Evolutionary conservation across 768 basidiomycete genomes (phyloP), one percentile per base, ranked within the genome.

Genomic region (Tulasnella sp.): DNA sequence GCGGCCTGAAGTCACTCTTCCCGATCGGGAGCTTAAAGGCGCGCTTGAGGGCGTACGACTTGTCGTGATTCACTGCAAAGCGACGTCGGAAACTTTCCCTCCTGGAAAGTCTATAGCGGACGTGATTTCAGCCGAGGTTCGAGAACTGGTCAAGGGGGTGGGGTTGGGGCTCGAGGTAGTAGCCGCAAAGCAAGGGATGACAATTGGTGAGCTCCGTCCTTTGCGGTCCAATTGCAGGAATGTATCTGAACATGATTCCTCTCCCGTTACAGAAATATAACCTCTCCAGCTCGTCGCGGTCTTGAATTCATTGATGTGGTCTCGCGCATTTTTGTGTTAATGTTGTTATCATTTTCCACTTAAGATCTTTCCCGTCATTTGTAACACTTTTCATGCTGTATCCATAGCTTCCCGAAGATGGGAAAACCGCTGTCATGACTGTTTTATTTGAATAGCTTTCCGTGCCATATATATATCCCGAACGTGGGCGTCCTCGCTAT

Each of bases 41-140:
- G 79, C 79, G 1, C 79, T 85, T 0, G 58, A 74, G 25, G 84
- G 83, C 11, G 79, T 85, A 12, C 80, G 78, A 37, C 76, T 97
- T n/a, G 94, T 88, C 81, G 85, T 97, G 75, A 93, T 89, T 54
- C 95, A 97, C 80, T 93, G 93, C 85, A 97, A 98, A 81, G 93
- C 94, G 77, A 86, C 88, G 64, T 83, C 91, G 73, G 83, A 85
- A n/a, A 81, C 80, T 3, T 80, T 81, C 78, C 80, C 80, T 25
- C 82, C 82, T 17, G 83, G 83, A 25, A 83, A 83, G 58, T 86
- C 88, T 38, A 88, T 90, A 38, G 85, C 86, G 76, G 86, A 91
- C 17, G 84, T 92, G 37, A 96, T 98, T 77, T 87, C 89, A 64
- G 85, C 88, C 19, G 92, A 97, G 82, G 88, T 96, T 77, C 85